These are phyloP conservation scores for Kalmusia sp. DNA, from an alignment of 2,329 filamentous ascomycete species.

Conservation along the genomic window DNA sequence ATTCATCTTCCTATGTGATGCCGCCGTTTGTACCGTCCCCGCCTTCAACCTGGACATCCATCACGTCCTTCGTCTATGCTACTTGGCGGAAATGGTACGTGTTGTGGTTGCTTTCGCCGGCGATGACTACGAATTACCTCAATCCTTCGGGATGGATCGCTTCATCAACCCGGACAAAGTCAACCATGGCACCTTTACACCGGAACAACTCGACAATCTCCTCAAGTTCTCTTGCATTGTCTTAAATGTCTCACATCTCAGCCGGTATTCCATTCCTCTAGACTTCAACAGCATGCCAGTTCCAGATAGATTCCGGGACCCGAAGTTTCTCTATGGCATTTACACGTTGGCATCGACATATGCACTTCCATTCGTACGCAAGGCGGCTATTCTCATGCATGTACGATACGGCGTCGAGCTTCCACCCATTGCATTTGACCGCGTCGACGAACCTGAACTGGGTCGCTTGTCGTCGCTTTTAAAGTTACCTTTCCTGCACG, in stretches of 20 bases:
- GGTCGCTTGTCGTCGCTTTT: constrained; percentile 80
- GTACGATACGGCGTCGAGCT: constrained; percentile 90
- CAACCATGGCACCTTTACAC: constrained; percentile 24
- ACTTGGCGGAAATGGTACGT: constrained; percentile 89
- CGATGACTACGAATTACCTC: constrained; percentile 11
- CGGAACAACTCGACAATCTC: constrained; percentile 39
- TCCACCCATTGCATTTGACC: constrained; percentile 63
- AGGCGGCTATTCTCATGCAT: constrained; percentile 82
- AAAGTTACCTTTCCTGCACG: constrained; percentile 77
- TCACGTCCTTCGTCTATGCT: constrained; percentile 84
- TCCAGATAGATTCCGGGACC: constrained; percentile 32
- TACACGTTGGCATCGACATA: constrained; percentile 72
- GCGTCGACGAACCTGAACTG: constrained; percentile 76
- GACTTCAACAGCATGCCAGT: constrained; percentile 34
- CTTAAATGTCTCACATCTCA: constrained; percentile 33
- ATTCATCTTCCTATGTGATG: constrained; percentile 83
- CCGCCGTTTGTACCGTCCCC: constrained; percentile 72
- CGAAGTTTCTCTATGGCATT: constrained; percentile 44
- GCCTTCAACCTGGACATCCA: constrained; percentile 75
- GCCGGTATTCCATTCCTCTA: constrained; percentile 29
- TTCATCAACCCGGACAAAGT: constrained; percentile 38
- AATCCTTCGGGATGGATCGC: constrained; percentile 20
- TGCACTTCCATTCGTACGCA: constrained; percentile 87
- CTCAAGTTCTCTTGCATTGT: constrained; percentile 42
- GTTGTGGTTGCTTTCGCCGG: constrained; percentile 65